Base-by-base conservation (phyloP, 164 flowering plant species). In the Magnolia sinica region DNA sequence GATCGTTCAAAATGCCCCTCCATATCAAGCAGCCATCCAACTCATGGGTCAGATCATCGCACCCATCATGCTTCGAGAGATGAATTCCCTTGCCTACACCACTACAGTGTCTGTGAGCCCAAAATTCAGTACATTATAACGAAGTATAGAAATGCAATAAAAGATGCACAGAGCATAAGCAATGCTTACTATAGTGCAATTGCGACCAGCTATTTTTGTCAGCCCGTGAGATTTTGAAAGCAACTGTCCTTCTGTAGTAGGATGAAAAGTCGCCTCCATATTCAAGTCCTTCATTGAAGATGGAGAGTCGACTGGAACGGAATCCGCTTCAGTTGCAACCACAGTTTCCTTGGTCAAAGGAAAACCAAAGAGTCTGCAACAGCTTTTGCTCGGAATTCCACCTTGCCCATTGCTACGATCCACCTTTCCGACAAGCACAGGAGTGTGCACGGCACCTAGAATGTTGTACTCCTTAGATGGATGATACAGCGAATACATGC, bases 281-380 rank as follows among this genome's bases (percentile, higher is more conserved):
- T 74, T 74, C 73, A 79, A 72, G 77, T 37, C 77, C 67, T 76
- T 75, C 64, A 66, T 64, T 37, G 78, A 76, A 66, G 80, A 76
- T 6, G 84, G 70, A 76, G 85, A 77, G 20, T 83, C 13, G 31
- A 67, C 68, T 55, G 80, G 73, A 76, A 74, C 37, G 14, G 71
- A 61, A 24, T 76, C 82, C 61, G 74, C 86, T 14, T 74, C 81
- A 67, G 52, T 81, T 16, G 82, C 66, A 20, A 50, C 79, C 22
- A 74, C 76, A 50, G 77, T 79, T 74, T 84, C 95, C 70, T 89
- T 87, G 0, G 86, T 90, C 80, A 95, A 77, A 13, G 98, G 80
- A 79, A 95, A 93, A 16, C 99, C 99, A 80, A 95, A 93, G 58
- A 95, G 89, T 77, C 89, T 90, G 89, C 98, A 93, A 76, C 87